Conservation (phyloP, 148 eudicot genomes). For the Rhododendron williamsianum region DNA sequence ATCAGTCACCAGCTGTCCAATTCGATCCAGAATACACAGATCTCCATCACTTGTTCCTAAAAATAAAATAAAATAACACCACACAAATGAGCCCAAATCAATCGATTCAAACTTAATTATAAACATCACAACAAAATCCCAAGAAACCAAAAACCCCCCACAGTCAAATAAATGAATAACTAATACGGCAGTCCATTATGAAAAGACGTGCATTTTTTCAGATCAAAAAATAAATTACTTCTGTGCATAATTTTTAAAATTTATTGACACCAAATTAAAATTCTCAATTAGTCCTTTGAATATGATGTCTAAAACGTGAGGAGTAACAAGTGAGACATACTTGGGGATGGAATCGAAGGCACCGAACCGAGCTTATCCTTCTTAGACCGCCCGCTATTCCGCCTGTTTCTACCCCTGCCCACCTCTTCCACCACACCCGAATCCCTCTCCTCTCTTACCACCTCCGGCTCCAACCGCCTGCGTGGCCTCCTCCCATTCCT, state of each 20-base stretch:
- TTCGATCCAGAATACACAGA: constrained; percentile 46
- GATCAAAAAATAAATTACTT: no score
- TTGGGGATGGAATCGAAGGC: constrained; percentile 31
- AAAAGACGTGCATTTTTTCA: not conserved
- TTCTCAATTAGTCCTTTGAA: no score
- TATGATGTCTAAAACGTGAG: no score
- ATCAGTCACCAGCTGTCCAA: constrained; percentile 53
- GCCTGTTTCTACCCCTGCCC: constrained; percentile 47
- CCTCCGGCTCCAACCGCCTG: constrained; percentile 42
- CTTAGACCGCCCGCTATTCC: constrained; percentile 49
- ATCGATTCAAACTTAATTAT: not conserved
- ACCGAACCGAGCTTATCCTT: constrained; percentile 42
- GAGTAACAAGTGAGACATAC: constrained; percentile 26
- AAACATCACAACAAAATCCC: not conserved
- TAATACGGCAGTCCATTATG: not conserved
- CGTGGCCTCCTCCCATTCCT: constrained; percentile 53
- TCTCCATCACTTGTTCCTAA: constrained; percentile 44
- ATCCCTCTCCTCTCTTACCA: constrained; percentile 55
- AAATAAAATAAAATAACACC: not conserved
- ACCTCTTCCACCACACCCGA: constrained; percentile 40
- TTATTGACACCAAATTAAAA: no score
- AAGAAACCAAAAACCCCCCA: not conserved
- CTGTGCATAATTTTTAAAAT: no score
- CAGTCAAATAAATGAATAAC: not conserved
- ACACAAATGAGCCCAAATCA: constrained; percentile 3